A percentile compares a stretch with the other conserved stretches of the same genome.
Evolutionary conservation across 2,329 filamentous ascomycete species (phyloP).

Genomic region (Aspergillus ruber): DNA sequence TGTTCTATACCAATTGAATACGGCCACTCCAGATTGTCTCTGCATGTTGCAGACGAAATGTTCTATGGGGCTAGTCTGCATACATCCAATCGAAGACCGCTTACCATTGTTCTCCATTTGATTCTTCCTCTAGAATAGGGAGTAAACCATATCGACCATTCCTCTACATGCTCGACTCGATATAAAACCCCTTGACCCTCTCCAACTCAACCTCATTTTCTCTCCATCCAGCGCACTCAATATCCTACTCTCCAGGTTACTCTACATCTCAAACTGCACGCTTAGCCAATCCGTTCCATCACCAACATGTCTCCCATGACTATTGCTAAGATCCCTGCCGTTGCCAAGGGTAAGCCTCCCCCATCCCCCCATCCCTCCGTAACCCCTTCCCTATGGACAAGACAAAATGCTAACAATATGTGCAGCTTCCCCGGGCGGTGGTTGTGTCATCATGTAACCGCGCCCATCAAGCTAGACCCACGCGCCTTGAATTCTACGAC

Average conservation of each 20-base stretch:
- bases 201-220: background rate
- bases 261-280: background rate
- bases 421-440: slow-evolving; percentile 20
- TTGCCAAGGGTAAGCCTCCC: slow-evolving; percentile 17
- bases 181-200: slow-evolving; percentile 1
- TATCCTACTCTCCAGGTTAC: slow-evolving; percentile 1
- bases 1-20: too few species aligned
- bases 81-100: too few species aligned
- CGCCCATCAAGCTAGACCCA: background rate
- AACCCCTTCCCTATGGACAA: background rate
- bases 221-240: background rate
- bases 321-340: slow-evolving; percentile 14
- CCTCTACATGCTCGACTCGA: background rate
- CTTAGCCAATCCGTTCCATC: slow-evolving; percentile 9
- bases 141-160: background rate
- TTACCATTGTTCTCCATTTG: background rate
- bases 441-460: slow-evolving; percentile 26
- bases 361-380: background rate
- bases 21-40: too few species aligned
- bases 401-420: slow-evolving; percentile 4
- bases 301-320: slow-evolving; percentile 22
- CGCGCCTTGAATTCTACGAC: background rate
- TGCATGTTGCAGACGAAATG: too few species aligned
- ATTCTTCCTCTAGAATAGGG: background rate
- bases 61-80: too few species aligned